Evolutionary conservation across 1,284 basidiomycete species (phyloP), one percentile per base, ranked within the genome.

Genomic region (Tylopilus sp.): DNA sequence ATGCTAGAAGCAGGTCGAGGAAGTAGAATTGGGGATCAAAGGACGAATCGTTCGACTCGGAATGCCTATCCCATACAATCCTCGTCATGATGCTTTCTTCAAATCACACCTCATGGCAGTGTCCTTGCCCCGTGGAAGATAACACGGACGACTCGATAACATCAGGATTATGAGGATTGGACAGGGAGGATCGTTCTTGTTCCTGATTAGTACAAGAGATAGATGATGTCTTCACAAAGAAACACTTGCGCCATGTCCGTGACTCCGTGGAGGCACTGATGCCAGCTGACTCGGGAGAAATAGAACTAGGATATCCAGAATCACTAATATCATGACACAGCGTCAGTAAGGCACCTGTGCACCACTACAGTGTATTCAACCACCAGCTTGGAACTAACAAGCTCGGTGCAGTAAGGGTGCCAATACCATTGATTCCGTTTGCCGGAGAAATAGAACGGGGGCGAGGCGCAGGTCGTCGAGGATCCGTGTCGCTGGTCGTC

Each of bases 21-120:
- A 36, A 61, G 71, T 53, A 65, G 58, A 2, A 67, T 58, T 5
- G 76, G 75, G 19, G 69, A n/a, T n/a, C n/a, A n/a, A n/a, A n/a
- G n/a, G 76, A 72, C 13, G 75, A 70, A 49, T 77, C 69, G 18
- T 75, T 78, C 54, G 79, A 80, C n/a, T 75, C 67, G 33, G 79
- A 80, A 26, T 67, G 75, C 6, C 71, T 66, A 16, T 77, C 79
- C 79, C 79, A 80, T n/a, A 55, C 68, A 47, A 72, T 52, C 56
- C 80, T 79, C 13, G 72, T 57, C 62, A 78, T 68, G 29, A 78
- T 79, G 51, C 68, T 80, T 6, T 79, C 79, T 36, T 79, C 79
- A 26, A 78, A 78, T 22, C 75, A 74, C 22, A 80, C 76, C 62
- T 80, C 76, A 4, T 78, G 76, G 10, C 75, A 74, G 24, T 69